Conservation (phyloP, 2,329 filamentous ascomycete genomes). For the Penicillium sp. region DNA sequence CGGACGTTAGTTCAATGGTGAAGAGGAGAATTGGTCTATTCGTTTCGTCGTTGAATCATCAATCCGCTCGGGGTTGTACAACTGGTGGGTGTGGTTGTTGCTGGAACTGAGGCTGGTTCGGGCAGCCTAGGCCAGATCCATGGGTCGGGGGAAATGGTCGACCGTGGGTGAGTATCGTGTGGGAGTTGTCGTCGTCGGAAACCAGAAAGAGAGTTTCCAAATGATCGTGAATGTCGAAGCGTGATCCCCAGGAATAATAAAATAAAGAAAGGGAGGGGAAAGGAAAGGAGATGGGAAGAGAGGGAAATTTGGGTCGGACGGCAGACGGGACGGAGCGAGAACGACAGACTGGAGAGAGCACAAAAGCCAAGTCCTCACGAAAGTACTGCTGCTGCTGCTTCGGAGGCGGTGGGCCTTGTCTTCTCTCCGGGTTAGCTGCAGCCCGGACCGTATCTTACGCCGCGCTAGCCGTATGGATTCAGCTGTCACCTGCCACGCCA, state of each 20-base stretch:
- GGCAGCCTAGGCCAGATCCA: conserved; percentile 21
- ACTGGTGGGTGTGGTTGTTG: background rate
- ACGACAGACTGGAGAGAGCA: background rate
- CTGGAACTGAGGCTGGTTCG: conserved; percentile 2
- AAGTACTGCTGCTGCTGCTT: conserved; percentile 1
- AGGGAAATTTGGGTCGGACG: background rate
- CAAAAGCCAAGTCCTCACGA: background rate
- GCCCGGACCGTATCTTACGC: conserved; percentile 12
- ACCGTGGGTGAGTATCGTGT: background rate
- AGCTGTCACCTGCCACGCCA: background rate
- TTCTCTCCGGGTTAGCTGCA: background rate
- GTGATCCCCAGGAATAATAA: conserved; percentile 18
- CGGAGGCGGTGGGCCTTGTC: background rate
- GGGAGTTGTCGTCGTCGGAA: background rate
- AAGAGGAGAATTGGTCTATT: background rate
- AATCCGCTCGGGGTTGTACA: conserved; percentile 2
- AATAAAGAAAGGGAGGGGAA: conserved; percentile 20
- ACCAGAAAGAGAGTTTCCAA: background rate
- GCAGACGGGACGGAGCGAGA: background rate
- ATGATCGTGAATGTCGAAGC: background rate
- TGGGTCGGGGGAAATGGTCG: conserved; percentile 16
- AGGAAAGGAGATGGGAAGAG: conserved; percentile 10
- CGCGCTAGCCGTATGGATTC: background rate
- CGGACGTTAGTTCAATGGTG: background rate
- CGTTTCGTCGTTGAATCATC: conserved; percentile 24